phyloP scores from a whole-genome alignment of 2,329 filamentous ascomycete genomes.

The Sporothrix phasma region DNA sequence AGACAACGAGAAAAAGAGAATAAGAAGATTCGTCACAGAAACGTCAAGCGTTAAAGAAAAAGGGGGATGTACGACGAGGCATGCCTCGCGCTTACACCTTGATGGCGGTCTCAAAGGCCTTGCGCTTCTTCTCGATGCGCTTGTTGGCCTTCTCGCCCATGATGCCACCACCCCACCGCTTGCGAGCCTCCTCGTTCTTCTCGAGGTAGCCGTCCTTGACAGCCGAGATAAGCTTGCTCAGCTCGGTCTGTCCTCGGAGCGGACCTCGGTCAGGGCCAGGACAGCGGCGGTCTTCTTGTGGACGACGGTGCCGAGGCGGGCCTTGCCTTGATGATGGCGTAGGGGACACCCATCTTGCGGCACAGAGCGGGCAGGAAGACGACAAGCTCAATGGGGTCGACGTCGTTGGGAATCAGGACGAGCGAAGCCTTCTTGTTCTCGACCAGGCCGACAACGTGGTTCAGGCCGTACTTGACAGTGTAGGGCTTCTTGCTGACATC shows the following conservation, averaged over 20 bases:
- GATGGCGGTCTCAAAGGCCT: slow-evolving; percentile 87
- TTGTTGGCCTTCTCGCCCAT: slow-evolving; percentile 91
- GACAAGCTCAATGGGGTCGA: slow-evolving; percentile 98
- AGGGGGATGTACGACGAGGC: not conserved
- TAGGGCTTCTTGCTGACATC: slow-evolving; percentile 99
- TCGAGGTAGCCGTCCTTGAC: slow-evolving; percentile 98
- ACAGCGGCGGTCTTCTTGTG: slow-evolving; percentile 99
- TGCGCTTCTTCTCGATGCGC: slow-evolving; percentile 73
- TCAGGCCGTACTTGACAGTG: slow-evolving; percentile 98
- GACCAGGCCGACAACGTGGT: slow-evolving; percentile 95
- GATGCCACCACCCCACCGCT: slow-evolving; percentile 99
- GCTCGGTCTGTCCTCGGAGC: slow-evolving; percentile 94
- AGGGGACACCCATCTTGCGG: slow-evolving; percentile 99
- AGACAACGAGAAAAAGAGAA: not conserved
- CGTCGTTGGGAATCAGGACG: slow-evolving; percentile 97
- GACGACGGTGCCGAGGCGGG: slow-evolving; percentile 93
- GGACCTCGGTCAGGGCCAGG: slow-evolving; percentile 90
- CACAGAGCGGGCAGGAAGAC: slow-evolving; percentile 98
- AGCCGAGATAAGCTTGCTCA: slow-evolving; percentile 89
- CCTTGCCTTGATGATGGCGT: slow-evolving; percentile 99
- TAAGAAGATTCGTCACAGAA: slow-evolving; percentile 9
- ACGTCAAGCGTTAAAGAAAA: not conserved
- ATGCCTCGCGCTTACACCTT: slow-evolving; percentile 67
- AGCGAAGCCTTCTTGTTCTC: slow-evolving; percentile 99
- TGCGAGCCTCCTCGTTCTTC: slow-evolving; percentile 84